Evolutionary conservation across 2,329 filamentous ascomycete species (phyloP).

Genomic region (Colletotrichum shisoi): DNA sequence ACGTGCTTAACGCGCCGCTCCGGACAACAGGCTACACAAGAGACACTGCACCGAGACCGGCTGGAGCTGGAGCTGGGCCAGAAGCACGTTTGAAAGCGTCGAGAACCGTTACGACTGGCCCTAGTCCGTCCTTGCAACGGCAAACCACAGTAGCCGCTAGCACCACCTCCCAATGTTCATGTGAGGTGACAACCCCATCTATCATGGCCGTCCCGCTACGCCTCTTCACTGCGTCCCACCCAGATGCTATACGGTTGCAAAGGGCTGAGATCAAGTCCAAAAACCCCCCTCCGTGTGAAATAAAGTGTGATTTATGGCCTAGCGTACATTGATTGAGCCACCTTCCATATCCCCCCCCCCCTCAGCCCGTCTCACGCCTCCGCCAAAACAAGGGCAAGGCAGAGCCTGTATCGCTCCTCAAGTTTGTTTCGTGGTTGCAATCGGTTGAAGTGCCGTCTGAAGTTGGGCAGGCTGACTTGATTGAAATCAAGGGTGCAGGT

Average conservation of each 20-base stretch:
- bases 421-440: no score
- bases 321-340: no score
- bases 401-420: no score
- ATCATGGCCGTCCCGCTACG: conserved; percentile 19
- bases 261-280: conserved; percentile 18
- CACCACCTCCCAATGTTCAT: conserved; percentile 35
- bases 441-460: no score
- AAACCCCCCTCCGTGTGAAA: no score
- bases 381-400: no score
- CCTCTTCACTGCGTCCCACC: background rate
- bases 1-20: conserved; percentile 20
- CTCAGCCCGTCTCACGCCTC: no score
- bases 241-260: background rate
- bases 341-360: no score
- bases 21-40: background rate
- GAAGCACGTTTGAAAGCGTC: conserved; percentile 4
- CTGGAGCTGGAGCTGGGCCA: background rate
- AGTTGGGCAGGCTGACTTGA: no score
- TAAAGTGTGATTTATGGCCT: no score
- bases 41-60: conserved; percentile 12
- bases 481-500: no score
- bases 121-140: conserved; percentile 4
- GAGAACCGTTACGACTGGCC: conserved; percentile 19
- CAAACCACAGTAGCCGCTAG: conserved; percentile 25
- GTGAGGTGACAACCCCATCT: conserved; percentile 20